Conservation (phyloP, 805 yeast species). For the Torulaspora indica region DNA sequence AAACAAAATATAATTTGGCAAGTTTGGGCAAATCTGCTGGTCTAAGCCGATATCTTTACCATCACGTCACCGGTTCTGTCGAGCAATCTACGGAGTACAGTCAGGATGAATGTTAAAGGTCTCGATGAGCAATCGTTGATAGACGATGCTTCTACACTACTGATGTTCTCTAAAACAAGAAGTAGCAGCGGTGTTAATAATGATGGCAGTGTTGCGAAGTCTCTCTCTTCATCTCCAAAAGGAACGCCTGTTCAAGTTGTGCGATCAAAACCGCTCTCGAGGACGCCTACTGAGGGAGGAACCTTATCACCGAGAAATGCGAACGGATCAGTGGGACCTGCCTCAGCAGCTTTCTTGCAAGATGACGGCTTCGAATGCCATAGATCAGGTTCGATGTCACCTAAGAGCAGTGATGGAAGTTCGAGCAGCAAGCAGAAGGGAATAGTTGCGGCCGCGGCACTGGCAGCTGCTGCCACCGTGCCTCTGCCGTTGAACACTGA, state of each 20-base stretch:
- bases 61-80: neutral
- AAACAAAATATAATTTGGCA: neutral
- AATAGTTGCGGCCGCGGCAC: conserved; percentile 74
- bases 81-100: neutral
- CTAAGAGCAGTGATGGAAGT: conserved; percentile 1
- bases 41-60: neutral
- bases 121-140: conserved; percentile 34
- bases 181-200: conserved; percentile 3
- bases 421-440: conserved; percentile 39
- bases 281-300: conserved; percentile 14
- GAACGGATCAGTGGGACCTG: conserved; percentile 45
- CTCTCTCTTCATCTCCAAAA: conserved; percentile 2
- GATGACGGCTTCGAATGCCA: conserved; percentile 11
- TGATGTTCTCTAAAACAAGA: conserved; percentile 51
- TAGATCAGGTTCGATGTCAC: conserved; percentile 5
- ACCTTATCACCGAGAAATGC: conserved; percentile 20
- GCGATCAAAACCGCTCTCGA: conserved; percentile 9
- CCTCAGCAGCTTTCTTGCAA: conserved; percentile 39
- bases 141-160: conserved; percentile 57
- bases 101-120: conserved; percentile 1
- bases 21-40: neutral
- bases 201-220: neutral
- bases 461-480: conserved; percentile 75
- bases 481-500: conserved; percentile 51
- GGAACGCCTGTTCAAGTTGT: conserved; percentile 1